Percentiles rank a stretch among this genome's conserved stretches.
These are phyloP conservation scores for Amaranthus palmeri DNA, from an alignment of 148 eudicot species.

Conservation along the genomic window DNA sequence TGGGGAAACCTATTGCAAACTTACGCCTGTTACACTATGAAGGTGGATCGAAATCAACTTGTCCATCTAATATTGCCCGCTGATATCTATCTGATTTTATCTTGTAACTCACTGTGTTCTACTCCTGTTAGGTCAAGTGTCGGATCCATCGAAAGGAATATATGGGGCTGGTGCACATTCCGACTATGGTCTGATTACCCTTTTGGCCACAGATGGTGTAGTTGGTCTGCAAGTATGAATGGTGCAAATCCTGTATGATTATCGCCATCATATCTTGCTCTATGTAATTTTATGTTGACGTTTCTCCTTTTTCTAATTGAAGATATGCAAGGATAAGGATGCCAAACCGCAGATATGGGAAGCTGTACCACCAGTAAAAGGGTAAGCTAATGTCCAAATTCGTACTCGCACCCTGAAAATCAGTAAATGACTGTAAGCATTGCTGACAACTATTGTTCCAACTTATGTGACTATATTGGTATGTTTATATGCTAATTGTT, in stretches of 20 bases:
- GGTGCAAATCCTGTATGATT: slow-evolving; percentile 15
- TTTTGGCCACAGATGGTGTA: slow-evolving; percentile 84
- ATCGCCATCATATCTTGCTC: slow-evolving; percentile 13
- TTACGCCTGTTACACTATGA: slow-evolving; percentile 78
- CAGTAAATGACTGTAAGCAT: neutral
- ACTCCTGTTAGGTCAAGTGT: slow-evolving; percentile 41
- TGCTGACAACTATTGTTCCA: neutral
- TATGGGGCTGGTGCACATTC: slow-evolving; percentile 97
- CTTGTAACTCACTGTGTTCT: neutral
- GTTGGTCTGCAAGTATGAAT: slow-evolving; percentile 79
- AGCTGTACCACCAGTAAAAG: slow-evolving; percentile 76
- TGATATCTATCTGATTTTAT: neutral
- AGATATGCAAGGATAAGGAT: slow-evolving; percentile 95
- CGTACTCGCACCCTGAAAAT: neutral
- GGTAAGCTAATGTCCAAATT: slow-evolving; percentile 35
- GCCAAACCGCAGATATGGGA: slow-evolving; percentile 89
- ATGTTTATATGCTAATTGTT: no score
- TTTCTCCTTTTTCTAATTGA: slow-evolving; percentile 8
- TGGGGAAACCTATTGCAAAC: slow-evolving; percentile 64
- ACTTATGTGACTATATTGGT: neutral
- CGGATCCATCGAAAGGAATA: slow-evolving; percentile 75
- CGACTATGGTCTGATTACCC: slow-evolving; percentile 85
- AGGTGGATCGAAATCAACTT: slow-evolving; percentile 34
- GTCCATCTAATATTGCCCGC: neutral
- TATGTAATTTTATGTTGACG: slow-evolving; percentile 6